These are phyloP conservation scores for Cenchrus fungigraminus DNA, from an alignment of 176 grass and related monocot species.

Conservation along the genomic window DNA sequence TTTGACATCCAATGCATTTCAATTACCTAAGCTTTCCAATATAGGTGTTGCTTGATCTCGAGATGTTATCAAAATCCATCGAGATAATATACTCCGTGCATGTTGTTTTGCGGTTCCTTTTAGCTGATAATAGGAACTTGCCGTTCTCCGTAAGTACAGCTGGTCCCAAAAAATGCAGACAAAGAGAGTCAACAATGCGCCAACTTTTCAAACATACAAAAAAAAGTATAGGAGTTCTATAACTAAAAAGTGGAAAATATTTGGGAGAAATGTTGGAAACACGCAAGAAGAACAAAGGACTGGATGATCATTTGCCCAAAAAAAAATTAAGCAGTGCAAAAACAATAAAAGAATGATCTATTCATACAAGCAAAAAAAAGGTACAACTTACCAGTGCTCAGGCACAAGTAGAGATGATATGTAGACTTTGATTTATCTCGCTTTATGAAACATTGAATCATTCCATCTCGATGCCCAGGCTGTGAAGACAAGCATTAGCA, in stretches of 20 bases:
- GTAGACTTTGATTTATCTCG: constrained; percentile 96
- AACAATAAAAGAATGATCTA: neutral
- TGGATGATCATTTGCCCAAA: neutral
- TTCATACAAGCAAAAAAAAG: neutral
- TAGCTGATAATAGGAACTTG: constrained; percentile 96
- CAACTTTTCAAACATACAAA: neutral
- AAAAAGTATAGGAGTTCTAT: neutral
- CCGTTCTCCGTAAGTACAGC: constrained; percentile 84
- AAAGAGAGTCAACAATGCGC: neutral
- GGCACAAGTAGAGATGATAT: constrained; percentile 91
- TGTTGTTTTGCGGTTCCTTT: constrained; percentile 83
- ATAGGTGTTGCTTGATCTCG: constrained; percentile 91
- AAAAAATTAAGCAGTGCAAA: neutral
- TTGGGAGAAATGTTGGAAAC: neutral
- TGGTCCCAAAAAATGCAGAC: constrained; percentile 5
- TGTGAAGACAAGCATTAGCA: constrained; percentile 43
- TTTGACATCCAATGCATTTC: neutral
- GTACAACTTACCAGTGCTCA: constrained; percentile 68
- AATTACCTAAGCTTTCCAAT: constrained; percentile 95
- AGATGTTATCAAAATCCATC: constrained; percentile 80
- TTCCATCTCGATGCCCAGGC: constrained; percentile 89
- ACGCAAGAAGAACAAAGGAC: neutral
- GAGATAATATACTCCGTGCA: constrained; percentile 95
- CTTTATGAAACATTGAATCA: constrained; percentile 97
- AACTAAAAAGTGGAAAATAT: neutral